Conservation (phyloP, 2,329 filamentous ascomycete genomes). For the Ambrosiella beaveri region DNA sequence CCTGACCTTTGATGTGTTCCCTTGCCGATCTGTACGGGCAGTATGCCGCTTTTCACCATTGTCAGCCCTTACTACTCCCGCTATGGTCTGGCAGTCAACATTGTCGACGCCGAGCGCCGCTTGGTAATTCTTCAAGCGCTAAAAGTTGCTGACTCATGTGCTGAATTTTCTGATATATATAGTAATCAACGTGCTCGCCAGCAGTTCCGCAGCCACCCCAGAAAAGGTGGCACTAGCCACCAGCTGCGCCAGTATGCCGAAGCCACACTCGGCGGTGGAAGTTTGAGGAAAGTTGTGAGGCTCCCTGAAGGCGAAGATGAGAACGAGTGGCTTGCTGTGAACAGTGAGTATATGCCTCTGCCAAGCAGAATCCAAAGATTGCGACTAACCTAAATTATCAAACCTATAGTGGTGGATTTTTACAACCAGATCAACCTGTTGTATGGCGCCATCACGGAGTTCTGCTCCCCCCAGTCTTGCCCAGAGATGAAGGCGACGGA, state of each 20-base stretch:
- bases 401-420: slow-evolving; percentile 75
- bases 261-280: slow-evolving; percentile 86
- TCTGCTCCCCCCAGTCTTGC: slow-evolving; percentile 92
- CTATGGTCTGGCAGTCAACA: neutral
- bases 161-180: slow-evolving; percentile 8
- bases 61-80: neutral
- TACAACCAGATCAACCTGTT: slow-evolving; percentile 99
- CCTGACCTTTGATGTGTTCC: neutral
- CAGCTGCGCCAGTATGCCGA: slow-evolving; percentile 97
- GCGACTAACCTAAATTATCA: neutral
- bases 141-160: slow-evolving; percentile 4
- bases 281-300: slow-evolving; percentile 88
- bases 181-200: slow-evolving; percentile 79
- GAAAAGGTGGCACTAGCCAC: slow-evolving; percentile 75
- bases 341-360: slow-evolving; percentile 42
- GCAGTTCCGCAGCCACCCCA: slow-evolving; percentile 78
- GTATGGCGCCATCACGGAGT: slow-evolving; percentile 97
- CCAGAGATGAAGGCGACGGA: slow-evolving; percentile 99
- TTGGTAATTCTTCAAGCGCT: neutral
- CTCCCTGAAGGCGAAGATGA: slow-evolving; percentile 92
- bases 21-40: slow-evolving; percentile 4
- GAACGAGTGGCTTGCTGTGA: slow-evolving; percentile 96
- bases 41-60: slow-evolving; percentile 12
- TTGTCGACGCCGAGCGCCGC: slow-evolving; percentile 1
- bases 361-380: neutral